These are phyloP conservation scores for Tylopilus sp. DNA, from an alignment of 768 basidiomycete genomes.

Conservation along the genomic window DNA sequence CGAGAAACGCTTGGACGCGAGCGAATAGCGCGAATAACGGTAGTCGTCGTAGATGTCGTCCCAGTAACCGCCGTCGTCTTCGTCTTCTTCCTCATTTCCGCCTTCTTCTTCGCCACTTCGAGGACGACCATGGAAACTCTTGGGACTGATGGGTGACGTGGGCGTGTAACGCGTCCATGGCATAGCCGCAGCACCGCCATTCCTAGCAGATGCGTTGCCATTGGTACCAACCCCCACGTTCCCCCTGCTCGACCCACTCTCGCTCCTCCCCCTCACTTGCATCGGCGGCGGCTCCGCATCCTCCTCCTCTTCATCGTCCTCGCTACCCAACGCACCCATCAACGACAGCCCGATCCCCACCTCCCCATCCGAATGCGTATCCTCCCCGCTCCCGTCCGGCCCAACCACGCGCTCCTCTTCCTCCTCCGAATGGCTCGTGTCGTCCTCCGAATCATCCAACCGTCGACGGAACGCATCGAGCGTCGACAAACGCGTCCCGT, in stretches of 20 bases:
- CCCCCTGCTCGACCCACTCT: not conserved
- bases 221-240: constrained; percentile 1
- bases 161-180: constrained; percentile 32
- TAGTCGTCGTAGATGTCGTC: constrained; percentile 85
- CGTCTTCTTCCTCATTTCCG: constrained; percentile 21
- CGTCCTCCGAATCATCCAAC: constrained; percentile 10
- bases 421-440: constrained; percentile 4
- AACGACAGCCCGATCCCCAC: constrained; percentile 69
- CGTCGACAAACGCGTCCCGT: constrained; percentile 24
- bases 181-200: constrained; percentile 13
- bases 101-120: constrained; percentile 8
- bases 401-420: constrained; percentile 7
- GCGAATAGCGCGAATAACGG: constrained; percentile 63
- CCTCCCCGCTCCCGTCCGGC: not conserved
- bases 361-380: constrained; percentile 52
- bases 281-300: constrained; percentile 5
- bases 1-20: constrained; percentile 34
- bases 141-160: constrained; percentile 13
- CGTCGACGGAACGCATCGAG: constrained; percentile 25
- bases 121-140: not conserved
- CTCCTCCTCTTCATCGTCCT: constrained; percentile 16
- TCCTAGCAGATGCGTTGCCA: constrained; percentile 6
- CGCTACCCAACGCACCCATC: constrained; percentile 47
- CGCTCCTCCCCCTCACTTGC: not conserved
- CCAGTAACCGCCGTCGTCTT: constrained; percentile 46